Evolutionary conservation across 805 yeast species (phyloP).

Genomic region (Kurtzmaniella cleridarum): DNA sequence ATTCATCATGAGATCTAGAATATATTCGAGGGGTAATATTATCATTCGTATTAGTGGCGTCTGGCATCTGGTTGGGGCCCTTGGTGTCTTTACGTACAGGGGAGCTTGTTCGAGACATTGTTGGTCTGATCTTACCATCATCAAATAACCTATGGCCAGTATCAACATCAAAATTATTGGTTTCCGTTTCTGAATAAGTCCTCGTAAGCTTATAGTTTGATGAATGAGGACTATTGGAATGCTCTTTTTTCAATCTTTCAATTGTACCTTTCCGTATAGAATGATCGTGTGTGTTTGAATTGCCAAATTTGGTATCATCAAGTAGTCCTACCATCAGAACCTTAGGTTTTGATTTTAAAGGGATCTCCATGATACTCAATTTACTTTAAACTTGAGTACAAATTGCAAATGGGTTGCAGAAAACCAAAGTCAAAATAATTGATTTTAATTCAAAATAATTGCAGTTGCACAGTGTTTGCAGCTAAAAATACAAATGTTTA

Average conservation of each 20-base stretch:
- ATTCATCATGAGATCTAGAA: constrained; percentile 25
- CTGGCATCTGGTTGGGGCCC: not conserved
- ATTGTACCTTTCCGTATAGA: not conserved
- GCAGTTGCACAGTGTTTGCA: too few species aligned
- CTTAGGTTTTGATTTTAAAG: constrained; percentile 34
- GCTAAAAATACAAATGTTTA: too few species aligned
- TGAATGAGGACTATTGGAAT: not conserved
- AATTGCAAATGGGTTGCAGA: too few species aligned
- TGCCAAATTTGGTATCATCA: constrained; percentile 15
- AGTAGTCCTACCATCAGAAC: constrained; percentile 30
- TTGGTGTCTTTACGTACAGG: constrained; percentile 4
- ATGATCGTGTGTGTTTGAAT: not conserved
- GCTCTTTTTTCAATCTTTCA: not conserved
- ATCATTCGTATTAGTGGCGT: not conserved
- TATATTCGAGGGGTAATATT: constrained; percentile 16
- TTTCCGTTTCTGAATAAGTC: constrained; percentile 63
- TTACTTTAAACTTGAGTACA: too few species aligned
- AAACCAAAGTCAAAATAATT: too few species aligned
- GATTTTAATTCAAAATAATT: too few species aligned
- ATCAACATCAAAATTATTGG: constrained; percentile 49
- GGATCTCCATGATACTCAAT: constrained; percentile 28
- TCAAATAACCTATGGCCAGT: constrained; percentile 53
- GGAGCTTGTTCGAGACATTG: constrained; percentile 15
- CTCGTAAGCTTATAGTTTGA: constrained; percentile 35
- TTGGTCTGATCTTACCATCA: constrained; percentile 48